Base-by-base conservation (phyloP, 306 rosid genomes). In the Dicorynia guianensis region DNA sequence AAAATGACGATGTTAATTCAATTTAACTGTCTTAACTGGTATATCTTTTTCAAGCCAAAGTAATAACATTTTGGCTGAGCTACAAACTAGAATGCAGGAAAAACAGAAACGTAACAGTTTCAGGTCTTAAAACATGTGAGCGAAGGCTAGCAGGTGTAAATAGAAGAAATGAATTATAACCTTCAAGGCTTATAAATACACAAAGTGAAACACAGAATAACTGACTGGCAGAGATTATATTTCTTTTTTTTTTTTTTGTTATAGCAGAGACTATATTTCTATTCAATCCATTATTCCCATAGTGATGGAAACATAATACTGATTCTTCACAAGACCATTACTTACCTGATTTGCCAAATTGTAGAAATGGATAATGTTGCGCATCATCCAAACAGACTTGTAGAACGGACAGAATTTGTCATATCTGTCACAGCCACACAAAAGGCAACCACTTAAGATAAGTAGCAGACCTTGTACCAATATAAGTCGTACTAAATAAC, bases 331-430 rank as follows among this genome's bases (percentile, higher is more conserved):
- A 64, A 63, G 42, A 68, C 25, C 39, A 71, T 74, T 4, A 42
- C 49, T 38, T 49, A 92, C 99, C 98, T 96, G 99, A 84, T 96
- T 96, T 66, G 99, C 98, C 93, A 96, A 85, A 86, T 89, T 92
- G 85, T 48, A 96, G 92, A 89, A 96, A 88, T 96, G 99, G 71
- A 96, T 96, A 76, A 96, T 96, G 83, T 96, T 96, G 83, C 99
- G 97, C 99, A 96, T 96, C 99, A 96, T 88, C 99, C 99, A 96
- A 53, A 92, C 98, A 50, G 99, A 96, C 89, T 96, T 96, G 97
- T 92, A 96, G 92, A 96, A 92, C 34, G 99, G 99, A 76, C 99
- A 96, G 88, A 85, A 96, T 74, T 96, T 96, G 86, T 96, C 99
- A 78, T 96, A 96, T 68, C 99, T 96, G 84, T 77, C 60, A 68